A percentile compares a stretch with the other conserved stretches of the same genome.
Conservation (phyloP, 805 yeast genomes). For the Kazachstania kunashirensis region DNA sequence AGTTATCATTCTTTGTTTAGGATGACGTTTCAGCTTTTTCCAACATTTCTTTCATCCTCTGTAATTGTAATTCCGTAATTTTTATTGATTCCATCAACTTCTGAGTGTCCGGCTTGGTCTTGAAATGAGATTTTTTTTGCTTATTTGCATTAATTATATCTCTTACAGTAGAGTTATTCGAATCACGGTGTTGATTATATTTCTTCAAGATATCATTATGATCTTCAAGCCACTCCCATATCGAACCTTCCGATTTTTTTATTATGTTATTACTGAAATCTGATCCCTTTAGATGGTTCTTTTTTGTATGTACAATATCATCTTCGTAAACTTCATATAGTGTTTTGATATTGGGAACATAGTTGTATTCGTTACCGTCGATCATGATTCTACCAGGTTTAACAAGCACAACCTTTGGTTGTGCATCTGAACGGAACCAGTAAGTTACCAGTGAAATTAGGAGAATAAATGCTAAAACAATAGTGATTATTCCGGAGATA, state of each 20-base stretch:
- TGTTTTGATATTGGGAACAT: slow-evolving; percentile 35
- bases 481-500: slow-evolving; percentile 8
- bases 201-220: slow-evolving; percentile 19
- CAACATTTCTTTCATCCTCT: slow-evolving; percentile 19
- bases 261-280: slow-evolving; percentile 20
- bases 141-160: background rate
- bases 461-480: slow-evolving; percentile 4
- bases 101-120: background rate
- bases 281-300: slow-evolving; percentile 5
- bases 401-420: slow-evolving; percentile 11
- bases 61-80: slow-evolving; percentile 23
- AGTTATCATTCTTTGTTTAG: too few species aligned
- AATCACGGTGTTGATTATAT: background rate
- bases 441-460: slow-evolving; percentile 8
- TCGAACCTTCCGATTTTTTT: slow-evolving; percentile 43
- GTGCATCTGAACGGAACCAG: slow-evolving; percentile 3
- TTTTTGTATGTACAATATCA: slow-evolving; percentile 13
- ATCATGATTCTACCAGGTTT: slow-evolving; percentile 25
- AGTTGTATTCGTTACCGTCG: slow-evolving; percentile 32
- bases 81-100: slow-evolving; percentile 22
- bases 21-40: slow-evolving; percentile 6
- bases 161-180: background rate
- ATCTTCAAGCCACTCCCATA: slow-evolving; percentile 67
- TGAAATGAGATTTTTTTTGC: background rate
- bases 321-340: slow-evolving; percentile 28